Conservation (phyloP, 345 rosid genomes). For the Gossypium sturtianum region DNA sequence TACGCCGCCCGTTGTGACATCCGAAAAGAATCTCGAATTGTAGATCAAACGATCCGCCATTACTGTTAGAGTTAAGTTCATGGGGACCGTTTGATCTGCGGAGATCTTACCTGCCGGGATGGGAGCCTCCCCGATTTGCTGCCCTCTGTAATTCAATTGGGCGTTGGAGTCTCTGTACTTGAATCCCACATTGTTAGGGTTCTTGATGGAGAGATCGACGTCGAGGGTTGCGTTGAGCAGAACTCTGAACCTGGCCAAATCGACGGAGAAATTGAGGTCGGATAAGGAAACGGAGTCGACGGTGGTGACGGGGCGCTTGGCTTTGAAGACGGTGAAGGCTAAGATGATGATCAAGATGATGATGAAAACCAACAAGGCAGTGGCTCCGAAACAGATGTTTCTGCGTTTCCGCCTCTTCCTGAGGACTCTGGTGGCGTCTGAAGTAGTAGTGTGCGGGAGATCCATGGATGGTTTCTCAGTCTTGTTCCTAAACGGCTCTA, state of each 20-base stretch:
- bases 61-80: slow-evolving; percentile 58
- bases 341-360: slow-evolving; percentile 20
- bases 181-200: slow-evolving; percentile 71
- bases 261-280: slow-evolving; percentile 29
- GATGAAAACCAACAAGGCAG: slow-evolving; percentile 21
- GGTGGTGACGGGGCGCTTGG: slow-evolving; percentile 44
- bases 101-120: slow-evolving; percentile 50
- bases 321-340: slow-evolving; percentile 55
- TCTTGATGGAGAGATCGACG: slow-evolving; percentile 47
- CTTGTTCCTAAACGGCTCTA: neutral
- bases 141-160: slow-evolving; percentile 50
- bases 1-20: slow-evolving; percentile 25
- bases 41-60: slow-evolving; percentile 61
- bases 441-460: neutral
- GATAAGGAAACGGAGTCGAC: slow-evolving; percentile 40
- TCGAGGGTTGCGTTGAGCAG: slow-evolving; percentile 46
- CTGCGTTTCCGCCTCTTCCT: slow-evolving; percentile 27
- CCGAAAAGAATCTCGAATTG: slow-evolving; percentile 29
- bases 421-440: slow-evolving; percentile 1
- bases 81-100: slow-evolving; percentile 30
- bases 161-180: slow-evolving; percentile 44
- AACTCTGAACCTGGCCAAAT: slow-evolving; percentile 17
- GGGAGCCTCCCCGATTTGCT: slow-evolving; percentile 59
- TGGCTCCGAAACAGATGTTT: slow-evolving; percentile 30
- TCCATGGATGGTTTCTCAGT: neutral